phyloP scores from a whole-genome alignment of 176 grass and related monocot species.

The Raddia guianensis region DNA sequence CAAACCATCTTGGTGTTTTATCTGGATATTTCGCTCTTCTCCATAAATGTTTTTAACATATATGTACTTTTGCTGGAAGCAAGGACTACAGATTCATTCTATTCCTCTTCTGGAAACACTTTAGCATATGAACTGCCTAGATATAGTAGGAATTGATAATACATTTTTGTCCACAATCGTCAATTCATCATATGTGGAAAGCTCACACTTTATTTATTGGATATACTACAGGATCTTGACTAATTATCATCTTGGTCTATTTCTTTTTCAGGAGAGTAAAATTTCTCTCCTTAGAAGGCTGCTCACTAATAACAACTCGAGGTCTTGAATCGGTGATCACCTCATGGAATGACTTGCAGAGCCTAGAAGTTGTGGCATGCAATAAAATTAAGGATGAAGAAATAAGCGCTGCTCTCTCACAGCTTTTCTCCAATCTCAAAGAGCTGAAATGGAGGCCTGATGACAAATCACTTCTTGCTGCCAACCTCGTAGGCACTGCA shows the following conservation, averaged over 20 bases:
- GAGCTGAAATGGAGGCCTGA: slow-evolving; percentile 94
- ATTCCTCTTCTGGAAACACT: slow-evolving; percentile 18
- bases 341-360: slow-evolving; percentile 81
- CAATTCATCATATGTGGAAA: slow-evolving; percentile 5
- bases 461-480: slow-evolving; percentile 68
- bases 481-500: slow-evolving; percentile 62
- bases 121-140: not conserved
- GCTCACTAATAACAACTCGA: slow-evolving; percentile 74
- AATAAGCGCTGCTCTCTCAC: slow-evolving; percentile 70
- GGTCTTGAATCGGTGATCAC: slow-evolving; percentile 74
- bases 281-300: slow-evolving; percentile 72
- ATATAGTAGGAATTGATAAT: not conserved
- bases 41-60: not conserved
- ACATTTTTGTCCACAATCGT: not conserved
- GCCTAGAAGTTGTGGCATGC: slow-evolving; percentile 65
- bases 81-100: not conserved
- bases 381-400: slow-evolving; percentile 85
- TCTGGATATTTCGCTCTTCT: slow-evolving; percentile 13
- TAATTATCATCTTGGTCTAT: not conserved
- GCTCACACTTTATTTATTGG: slow-evolving; percentile 8
- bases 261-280: slow-evolving; percentile 71
- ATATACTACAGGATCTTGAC: not conserved
- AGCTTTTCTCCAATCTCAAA: slow-evolving; percentile 85
- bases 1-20: not conserved
- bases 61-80: not conserved